These are phyloP conservation scores for Gnomoniopsis smithogilvyi DNA, from an alignment of 2,329 filamentous ascomycete species.

Conservation along the genomic window DNA sequence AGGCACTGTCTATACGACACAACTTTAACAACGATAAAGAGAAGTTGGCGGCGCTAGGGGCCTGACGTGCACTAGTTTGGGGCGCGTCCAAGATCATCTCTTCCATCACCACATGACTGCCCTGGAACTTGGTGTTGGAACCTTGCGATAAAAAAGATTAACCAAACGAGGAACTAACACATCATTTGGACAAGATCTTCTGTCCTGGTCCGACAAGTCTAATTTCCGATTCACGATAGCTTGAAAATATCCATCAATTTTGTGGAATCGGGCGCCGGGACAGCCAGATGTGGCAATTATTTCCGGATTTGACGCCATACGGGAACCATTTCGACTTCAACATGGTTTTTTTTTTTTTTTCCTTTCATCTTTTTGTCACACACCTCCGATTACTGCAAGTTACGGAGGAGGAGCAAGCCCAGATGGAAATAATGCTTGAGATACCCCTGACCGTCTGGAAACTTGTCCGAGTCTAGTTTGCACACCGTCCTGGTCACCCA, in stretches of 20 bases:
- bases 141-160: neutral
- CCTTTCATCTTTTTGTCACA: too few relatives aligned
- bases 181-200: neutral
- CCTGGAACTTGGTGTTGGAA: neutral
- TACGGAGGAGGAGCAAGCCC: constrained; percentile 9
- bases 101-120: too few relatives aligned
- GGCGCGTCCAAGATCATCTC: neutral
- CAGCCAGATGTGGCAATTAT: neutral
- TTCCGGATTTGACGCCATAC: neutral
- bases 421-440: constrained; percentile 18
- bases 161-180: neutral
- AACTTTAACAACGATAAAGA: constrained; percentile 30
- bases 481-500: neutral
- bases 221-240: neutral
- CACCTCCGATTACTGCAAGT: neutral
- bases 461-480: constrained; percentile 1
- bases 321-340: constrained; percentile 9
- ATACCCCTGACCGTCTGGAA: constrained; percentile 17
- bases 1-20: constrained; percentile 30
- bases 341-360: neutral
- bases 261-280: neutral
- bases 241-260: neutral
- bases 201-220: neutral
- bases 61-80: neutral
- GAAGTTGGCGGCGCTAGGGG: neutral